Evolutionary conservation across 139 green algal genomes (phyloP).

Genomic region (Chlamydomonas incerta): DNA sequence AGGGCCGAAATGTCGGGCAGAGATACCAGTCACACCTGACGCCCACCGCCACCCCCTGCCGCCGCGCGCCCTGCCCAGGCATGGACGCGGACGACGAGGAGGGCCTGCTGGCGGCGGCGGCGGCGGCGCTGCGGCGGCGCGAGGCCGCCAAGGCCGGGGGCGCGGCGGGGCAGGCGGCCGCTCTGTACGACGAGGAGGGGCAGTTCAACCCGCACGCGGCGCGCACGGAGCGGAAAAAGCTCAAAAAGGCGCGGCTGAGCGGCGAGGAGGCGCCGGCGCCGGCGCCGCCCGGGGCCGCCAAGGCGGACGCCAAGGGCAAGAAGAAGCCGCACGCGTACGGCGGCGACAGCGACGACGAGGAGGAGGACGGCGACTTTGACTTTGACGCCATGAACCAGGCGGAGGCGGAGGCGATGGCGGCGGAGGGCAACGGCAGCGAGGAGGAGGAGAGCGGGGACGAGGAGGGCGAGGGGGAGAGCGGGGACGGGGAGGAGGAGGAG

Average conservation of each 20-base stretch:
- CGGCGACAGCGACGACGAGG: constrained; percentile 47
- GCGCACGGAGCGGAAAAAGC: constrained; percentile 62
- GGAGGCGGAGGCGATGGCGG: constrained; percentile 28
- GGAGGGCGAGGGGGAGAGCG: not conserved
- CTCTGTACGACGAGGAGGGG: constrained; percentile 82
- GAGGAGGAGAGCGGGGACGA: constrained; percentile 40
- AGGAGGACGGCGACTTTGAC: constrained; percentile 54
- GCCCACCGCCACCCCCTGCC: no score
- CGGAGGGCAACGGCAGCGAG: not conserved
- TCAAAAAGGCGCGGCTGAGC: constrained; percentile 55
- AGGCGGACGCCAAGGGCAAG: constrained; percentile 47
- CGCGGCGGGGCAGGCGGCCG: constrained; percentile 6
- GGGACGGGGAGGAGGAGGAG: not conserved
- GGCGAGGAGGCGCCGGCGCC: not conserved
- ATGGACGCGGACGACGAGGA: constrained; percentile 50
- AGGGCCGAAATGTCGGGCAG: no score
- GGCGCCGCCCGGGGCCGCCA: not conserved
- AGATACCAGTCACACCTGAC: no score
- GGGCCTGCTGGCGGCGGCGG: constrained; percentile 45
- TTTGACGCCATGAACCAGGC: constrained; percentile 60
- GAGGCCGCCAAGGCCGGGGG: constrained; percentile 26
- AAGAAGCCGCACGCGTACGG: constrained; percentile 45
- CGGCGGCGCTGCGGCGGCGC: constrained; percentile 24
- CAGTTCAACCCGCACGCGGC: constrained; percentile 87
- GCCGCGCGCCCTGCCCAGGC: not conserved